Evolutionary conservation across 2,329 filamentous ascomycete species (phyloP).

Genomic region (Trichoderma lentiforme): DNA sequence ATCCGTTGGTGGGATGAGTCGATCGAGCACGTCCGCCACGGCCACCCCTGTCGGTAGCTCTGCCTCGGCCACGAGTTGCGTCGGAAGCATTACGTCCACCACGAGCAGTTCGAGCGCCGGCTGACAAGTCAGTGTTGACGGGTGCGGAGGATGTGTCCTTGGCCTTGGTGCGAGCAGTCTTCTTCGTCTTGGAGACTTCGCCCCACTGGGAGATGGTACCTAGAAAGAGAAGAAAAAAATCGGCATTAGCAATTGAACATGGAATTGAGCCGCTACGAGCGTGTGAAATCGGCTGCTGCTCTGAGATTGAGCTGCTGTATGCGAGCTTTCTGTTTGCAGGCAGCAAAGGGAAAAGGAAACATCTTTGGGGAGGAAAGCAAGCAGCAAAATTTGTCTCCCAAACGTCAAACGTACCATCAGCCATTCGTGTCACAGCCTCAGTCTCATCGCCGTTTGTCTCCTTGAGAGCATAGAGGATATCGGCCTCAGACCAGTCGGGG

Average conservation of each 20-base stretch:
- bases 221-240: slow-evolving; percentile 34
- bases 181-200: slow-evolving; percentile 78
- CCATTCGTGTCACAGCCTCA: slow-evolving; percentile 72
- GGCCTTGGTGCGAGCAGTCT: slow-evolving; percentile 70
- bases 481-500: slow-evolving; percentile 91
- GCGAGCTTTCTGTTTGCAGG: slow-evolving; percentile 22
- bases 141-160: slow-evolving; percentile 58
- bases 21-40: slow-evolving; percentile 63
- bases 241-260: slow-evolving; percentile 20
- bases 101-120: slow-evolving; percentile 48
- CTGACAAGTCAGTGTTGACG: slow-evolving; percentile 45
- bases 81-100: slow-evolving; percentile 62
- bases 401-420: slow-evolving; percentile 57
- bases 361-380: neutral
- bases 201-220: slow-evolving; percentile 80
- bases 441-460: slow-evolving; percentile 81
- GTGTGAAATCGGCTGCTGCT: neutral
- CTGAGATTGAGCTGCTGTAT: slow-evolving; percentile 20
- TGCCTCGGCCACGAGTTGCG: slow-evolving; percentile 58
- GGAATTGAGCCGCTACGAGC: neutral
- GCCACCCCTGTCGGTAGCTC: slow-evolving; percentile 61
- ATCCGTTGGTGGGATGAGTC: slow-evolving; percentile 57
- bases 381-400: neutral
- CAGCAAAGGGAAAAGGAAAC: neutral
- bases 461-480: slow-evolving; percentile 87